phyloP scores from a whole-genome alignment of 768 basidiomycete genomes.

The Tulasnella sp. region DNA sequence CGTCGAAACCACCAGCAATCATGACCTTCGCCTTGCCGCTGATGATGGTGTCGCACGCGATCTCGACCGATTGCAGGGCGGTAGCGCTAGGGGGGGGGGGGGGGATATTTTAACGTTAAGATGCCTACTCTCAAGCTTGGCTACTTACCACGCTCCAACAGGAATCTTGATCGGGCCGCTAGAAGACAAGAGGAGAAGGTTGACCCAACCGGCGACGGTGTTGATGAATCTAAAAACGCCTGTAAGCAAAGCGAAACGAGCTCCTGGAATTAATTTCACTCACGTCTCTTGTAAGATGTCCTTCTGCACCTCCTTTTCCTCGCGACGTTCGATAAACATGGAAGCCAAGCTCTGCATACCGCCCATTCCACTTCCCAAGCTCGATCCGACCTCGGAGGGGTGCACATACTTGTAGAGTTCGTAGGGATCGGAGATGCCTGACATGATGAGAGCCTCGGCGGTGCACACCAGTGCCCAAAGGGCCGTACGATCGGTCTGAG shows the following conservation, averaged over 20 bases:
- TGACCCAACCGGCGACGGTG: conserved; percentile 97
- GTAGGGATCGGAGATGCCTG: conserved; percentile 96
- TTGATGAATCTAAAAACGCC: conserved; percentile 77
- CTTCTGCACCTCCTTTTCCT: conserved; percentile 97
- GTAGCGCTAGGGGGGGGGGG: conserved; percentile 57
- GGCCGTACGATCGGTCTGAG: conserved; percentile 85
- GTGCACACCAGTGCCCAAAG: conserved; percentile 94
- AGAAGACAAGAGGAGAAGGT: conserved; percentile 87
- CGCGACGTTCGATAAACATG: conserved; percentile 99
- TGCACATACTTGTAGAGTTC: conserved; percentile 96
- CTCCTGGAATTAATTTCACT: conserved; percentile 31
- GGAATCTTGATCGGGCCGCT: conserved; percentile 98
- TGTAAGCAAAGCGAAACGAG: conserved; percentile 16
- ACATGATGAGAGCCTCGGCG: conserved; percentile 92
- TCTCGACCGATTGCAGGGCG: conserved; percentile 94
- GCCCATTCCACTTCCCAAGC: conserved; percentile 96
- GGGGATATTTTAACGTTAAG: conserved; percentile 12
- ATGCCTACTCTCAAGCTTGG: no score
- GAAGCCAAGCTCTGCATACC: conserved; percentile 81
- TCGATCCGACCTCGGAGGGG: conserved; percentile 91
- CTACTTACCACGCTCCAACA: conserved; percentile 86
- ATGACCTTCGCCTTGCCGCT: conserved; percentile 98
- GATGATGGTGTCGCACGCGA: conserved; percentile 91
- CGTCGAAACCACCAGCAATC: conserved; percentile 98
- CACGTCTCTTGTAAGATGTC: conserved; percentile 98